Evolutionary conservation across 1,284 basidiomycete genomes (phyloP), one percentile per base, ranked within the genome.

Genomic region (Malassezia cuniculi): DNA sequence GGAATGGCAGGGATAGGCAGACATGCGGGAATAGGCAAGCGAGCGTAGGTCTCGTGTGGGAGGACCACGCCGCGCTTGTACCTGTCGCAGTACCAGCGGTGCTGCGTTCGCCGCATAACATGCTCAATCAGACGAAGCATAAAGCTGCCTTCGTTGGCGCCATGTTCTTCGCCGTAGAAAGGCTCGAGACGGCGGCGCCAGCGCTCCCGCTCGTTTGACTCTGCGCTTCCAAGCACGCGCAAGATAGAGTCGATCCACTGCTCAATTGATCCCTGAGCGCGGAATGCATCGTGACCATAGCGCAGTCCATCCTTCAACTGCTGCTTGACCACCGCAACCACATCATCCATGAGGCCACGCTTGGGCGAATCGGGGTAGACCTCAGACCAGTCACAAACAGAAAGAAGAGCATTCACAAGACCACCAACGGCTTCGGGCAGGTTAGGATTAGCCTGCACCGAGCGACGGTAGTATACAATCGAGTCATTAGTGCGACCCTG

Each of bases 341-440:
- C 71, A 34, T 71, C 70, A 28, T 66, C 68, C 69, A 77, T 73
- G 70, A 72, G 75, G 6, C 72, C 70, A 7, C 49, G 27, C 20
- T 15, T 6, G 6, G 14, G 17, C 12, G 12, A 4, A 3, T 51
- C 54, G 5, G 36, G 6, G 20, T 58, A 54, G 22, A 57, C 60
- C 15, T 74, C 74, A 19, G 66, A 65, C 77, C 77, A 78, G 55
- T 75, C 73, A 53, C 76, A 77, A 5, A 78, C 66, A 0, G 76
- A 72, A 28, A 71, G 71, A 27, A 75, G 68, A 6, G 75, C 71
- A 43, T 74, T 75, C 31, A 70, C 72, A 5, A 78, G 58, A 4
- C 76, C 76, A 47, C 76, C 76, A 8, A 75, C 65, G 1, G 76
- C 77, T 48, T 78, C 77, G 2, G 75, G 71, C 25, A 78, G 73